These are phyloP conservation scores for Phaffia australis DNA, from an alignment of 768 basidiomycete genomes.

Conservation along the genomic window DNA sequence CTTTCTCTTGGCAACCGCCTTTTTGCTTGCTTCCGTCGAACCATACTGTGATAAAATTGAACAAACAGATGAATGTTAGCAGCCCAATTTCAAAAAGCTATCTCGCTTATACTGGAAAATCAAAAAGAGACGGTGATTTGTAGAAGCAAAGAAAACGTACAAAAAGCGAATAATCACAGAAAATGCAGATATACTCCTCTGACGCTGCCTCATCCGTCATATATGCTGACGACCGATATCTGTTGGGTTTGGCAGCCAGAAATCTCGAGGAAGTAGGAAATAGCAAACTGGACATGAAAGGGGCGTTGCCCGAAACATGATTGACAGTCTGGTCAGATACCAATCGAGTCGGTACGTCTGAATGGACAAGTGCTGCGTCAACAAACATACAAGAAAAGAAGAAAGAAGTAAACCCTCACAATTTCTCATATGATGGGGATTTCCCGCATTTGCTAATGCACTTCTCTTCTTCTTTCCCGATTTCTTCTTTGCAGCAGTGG, in stretches of 20 bases:
- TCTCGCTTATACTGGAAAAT: no score
- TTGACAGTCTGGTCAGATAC: neutral
- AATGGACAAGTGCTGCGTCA: no score
- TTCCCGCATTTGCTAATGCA: constrained; percentile 80
- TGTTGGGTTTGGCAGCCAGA: constrained; percentile 30
- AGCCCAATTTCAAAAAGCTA: no score
- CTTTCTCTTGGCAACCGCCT: constrained; percentile 60
- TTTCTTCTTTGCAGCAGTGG: constrained; percentile 32
- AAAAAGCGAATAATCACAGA: constrained; percentile 85
- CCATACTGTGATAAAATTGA: constrained; percentile 46
- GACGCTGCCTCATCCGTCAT: constrained; percentile 45
- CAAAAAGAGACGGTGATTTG: no score
- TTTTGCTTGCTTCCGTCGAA: constrained; percentile 55
- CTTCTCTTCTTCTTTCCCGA: constrained; percentile 89
- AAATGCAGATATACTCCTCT: constrained; percentile 90
- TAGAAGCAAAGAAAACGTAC: no score
- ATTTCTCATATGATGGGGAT: constrained; percentile 89
- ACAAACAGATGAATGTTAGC: no score
- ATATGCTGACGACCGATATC: constrained; percentile 22
- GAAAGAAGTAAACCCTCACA: constrained; percentile 71
- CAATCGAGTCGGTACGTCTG: neutral
- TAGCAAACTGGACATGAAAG: constrained; percentile 29
- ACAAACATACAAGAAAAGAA: constrained; percentile 26
- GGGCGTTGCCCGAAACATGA: constrained; percentile 24
- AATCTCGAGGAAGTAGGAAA: constrained; percentile 36